Conservation (phyloP, 805 yeast genomes). For the Limtongozyma cylindracea region DNA sequence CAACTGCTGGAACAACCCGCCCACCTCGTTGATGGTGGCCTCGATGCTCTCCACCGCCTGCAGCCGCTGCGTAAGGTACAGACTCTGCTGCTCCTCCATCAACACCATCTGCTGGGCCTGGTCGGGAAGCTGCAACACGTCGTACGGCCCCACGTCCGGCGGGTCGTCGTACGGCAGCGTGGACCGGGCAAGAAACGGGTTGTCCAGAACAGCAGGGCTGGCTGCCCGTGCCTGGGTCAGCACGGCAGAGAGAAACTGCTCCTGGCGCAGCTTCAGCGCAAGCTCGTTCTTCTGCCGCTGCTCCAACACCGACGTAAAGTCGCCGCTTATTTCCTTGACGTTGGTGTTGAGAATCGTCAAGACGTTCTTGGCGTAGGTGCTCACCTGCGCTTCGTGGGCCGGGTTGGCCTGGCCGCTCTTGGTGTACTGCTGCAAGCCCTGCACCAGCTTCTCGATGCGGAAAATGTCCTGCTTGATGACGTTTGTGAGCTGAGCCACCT, state of each 20-base stretch:
- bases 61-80: constrained; percentile 62
- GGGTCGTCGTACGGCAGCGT: no score
- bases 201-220: constrained; percentile 5
- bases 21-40: constrained; percentile 91
- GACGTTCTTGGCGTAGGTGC: constrained; percentile 63
- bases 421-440: constrained; percentile 28
- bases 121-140: constrained; percentile 48
- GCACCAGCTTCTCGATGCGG: constrained; percentile 47
- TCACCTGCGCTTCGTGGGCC: constrained; percentile 35
- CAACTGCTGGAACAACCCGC: constrained; percentile 77
- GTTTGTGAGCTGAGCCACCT: constrained; percentile 76
- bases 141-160: constrained; percentile 15
- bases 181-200: constrained; percentile 2
- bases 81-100: constrained; percentile 60
- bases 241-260: constrained; percentile 50
- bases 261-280: constrained; percentile 59
- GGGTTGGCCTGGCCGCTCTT: constrained; percentile 15
- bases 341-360: constrained; percentile 70
- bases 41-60: constrained; percentile 91
- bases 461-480: constrained; percentile 73
- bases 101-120: constrained; percentile 66
- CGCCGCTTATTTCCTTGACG: constrained; percentile 79
- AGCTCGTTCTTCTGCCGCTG: constrained; percentile 67
- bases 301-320: constrained; percentile 75
- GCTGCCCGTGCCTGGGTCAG: constrained; percentile 8